Conservation (phyloP, 208 protist species). For the Acanthamoeba quina region DNA sequence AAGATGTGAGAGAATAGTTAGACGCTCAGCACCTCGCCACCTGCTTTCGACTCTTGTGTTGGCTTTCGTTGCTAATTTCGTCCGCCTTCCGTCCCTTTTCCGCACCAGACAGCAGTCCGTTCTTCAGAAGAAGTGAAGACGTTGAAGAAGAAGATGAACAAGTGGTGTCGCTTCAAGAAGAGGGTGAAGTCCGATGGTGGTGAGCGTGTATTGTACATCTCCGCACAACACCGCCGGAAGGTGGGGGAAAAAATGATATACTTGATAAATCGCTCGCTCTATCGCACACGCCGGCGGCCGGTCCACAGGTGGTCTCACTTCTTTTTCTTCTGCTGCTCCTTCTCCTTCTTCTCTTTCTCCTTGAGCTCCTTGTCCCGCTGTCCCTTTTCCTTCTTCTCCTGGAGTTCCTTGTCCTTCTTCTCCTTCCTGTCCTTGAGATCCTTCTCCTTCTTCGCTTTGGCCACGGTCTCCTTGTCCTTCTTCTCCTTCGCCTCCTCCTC, state of each 20-base stretch:
- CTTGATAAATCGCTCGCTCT: not conserved
- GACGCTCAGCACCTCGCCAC: not conserved
- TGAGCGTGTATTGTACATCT: not conserved
- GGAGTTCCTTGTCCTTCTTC: conserved; percentile 41
- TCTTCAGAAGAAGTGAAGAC: too few relatives aligned
- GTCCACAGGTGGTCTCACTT: not conserved
- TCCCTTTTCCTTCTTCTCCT: conserved; percentile 1
- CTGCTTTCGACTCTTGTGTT: not conserved
- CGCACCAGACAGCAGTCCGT: too few relatives aligned
- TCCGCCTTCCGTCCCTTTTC: not conserved
- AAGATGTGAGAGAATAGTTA: too few relatives aligned
- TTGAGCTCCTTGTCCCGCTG: not conserved
- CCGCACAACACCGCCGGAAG: not conserved
- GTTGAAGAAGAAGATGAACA: not conserved
- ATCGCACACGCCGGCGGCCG: not conserved
- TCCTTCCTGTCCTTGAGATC: not conserved
- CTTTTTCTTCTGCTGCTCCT: not conserved
- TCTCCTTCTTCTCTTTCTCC: not conserved
- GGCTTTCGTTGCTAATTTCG: conserved; percentile 11
- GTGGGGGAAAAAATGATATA: not conserved
- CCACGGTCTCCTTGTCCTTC: not conserved
- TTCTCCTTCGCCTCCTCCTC: conserved; percentile 17
- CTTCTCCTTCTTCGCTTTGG: conserved; percentile 19
- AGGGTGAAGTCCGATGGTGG: not conserved
- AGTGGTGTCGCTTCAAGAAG: not conserved